Base-by-base conservation (phyloP, 164 flowering plant species). In the Sedum album region DNA sequence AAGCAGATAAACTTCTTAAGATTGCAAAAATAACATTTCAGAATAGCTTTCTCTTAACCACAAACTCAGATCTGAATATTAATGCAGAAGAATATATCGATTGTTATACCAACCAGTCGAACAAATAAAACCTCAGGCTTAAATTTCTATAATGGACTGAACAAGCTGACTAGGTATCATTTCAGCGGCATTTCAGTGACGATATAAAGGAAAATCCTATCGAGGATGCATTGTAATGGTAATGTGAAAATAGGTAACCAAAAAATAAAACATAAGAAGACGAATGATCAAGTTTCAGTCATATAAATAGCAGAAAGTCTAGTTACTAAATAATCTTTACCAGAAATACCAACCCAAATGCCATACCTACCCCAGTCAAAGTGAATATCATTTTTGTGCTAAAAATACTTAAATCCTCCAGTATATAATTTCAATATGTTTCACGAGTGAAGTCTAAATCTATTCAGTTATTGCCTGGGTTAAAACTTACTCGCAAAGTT, bases 401-500 rank as follows among this genome's bases (percentile, higher is more conserved):
- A 51, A 23, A 1, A 21, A 21, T 6, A 9, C 11, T 13, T 30
- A 28, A 51, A 55, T 55, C 18, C 31, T 55, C 31, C 61, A 55
- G 4, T 55, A 21, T 3, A 51, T 9, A 10, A 25, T 55, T 26
- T 13, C 3, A 53, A 0, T 6, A 53, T 21, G 6, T 53, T 53
- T 23, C 60, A 2, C 11, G 60, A 21, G 33, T 57, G 8, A 10
- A 26, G 62, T 57, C 26, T 1, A 13, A 26, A 57, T 28, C 10
- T 28, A 30, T 57, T 57, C 62, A 57, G 62, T 28, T 13, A 57
- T 20, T 11, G 33, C 28, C 18, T 13, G 33, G 33, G 5, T 57
- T 26, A 57, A 51, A 13, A 65, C 67, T 65, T 65, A 65, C 67
- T 65, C 30, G 67, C 67, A 65, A 41, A 65, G 67, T 20, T 65